Evolutionary conservation across 2,329 filamentous ascomycete genomes (phyloP), one percentile per base, ranked within the genome.

Genomic region (Eurotiales sp.): DNA sequence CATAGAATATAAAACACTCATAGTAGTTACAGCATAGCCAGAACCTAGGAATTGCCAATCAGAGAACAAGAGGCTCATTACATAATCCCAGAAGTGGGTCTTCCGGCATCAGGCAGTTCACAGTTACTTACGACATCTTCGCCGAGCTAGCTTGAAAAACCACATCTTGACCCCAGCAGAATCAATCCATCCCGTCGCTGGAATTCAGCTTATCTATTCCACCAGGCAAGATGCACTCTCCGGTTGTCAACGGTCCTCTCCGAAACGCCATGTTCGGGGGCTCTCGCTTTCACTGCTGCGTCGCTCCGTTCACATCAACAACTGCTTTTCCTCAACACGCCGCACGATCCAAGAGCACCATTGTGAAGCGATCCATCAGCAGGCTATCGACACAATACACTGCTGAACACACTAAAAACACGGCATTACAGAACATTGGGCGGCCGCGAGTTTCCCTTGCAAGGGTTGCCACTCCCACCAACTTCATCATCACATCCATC

Each of bases 61-160:
- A 19, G 14, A 37, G 14, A 11, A 47, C 11, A 8, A 8, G 2
- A n/a, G 3, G 4, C 3, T 4, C 4, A 47, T 47, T 47, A 47
- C 34, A 22, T 47, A 47, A 47, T 30, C 11, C 14, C 12, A 1
- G 11, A 46, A 47, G 23, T 40, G 45, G 45, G 45, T 14, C 32
- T 36, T 4, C 90, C 54, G 72, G 2, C 49, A 47, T 27, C 10
- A 27, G n/a, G n/a, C n/a, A n/a, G n/a, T n/a, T n/a, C n/a, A n/a
- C n/a, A 34, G 41, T 17, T n/a, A 41, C n/a, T 42, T 42, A 22
- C 46, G 32, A 17, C n/a, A 50, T 45, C 25, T 43, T 29, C 39
- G 15, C 29, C 37, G n/a, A n/a, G n/a, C n/a, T 15, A 40, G 49
- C 32, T 30, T 39, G 27, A 15, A 15, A 12, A 19, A 39, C 19